Conservation (phyloP, 225 moss, liverwort and hornwort species). For the Pleurozium schreberi region DNA sequence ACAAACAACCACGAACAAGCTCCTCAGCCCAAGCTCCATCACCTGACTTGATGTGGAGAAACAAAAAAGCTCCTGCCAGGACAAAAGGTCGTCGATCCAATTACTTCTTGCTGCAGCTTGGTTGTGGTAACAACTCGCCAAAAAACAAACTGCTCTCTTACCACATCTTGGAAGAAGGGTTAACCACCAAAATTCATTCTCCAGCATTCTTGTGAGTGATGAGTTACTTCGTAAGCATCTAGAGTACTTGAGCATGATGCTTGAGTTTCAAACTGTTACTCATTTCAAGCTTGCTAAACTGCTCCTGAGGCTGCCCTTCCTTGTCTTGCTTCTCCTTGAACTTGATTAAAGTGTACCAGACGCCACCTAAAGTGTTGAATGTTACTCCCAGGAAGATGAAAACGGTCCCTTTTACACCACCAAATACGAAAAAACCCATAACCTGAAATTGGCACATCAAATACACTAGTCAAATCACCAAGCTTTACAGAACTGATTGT, state of each 20-base stretch:
- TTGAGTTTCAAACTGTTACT: slow-evolving; percentile 14
- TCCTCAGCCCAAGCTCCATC: neutral
- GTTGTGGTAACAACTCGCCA: neutral
- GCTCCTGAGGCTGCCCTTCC: slow-evolving; percentile 9
- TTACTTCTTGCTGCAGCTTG: neutral
- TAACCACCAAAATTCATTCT: neutral
- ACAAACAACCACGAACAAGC: neutral
- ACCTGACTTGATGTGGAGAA: neutral
- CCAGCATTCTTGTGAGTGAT: neutral
- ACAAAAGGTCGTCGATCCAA: neutral
- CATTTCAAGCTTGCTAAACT: slow-evolving; percentile 2
- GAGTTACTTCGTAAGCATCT: neutral
- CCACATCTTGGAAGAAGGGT: neutral
- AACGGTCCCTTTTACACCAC: slow-evolving; percentile 43
- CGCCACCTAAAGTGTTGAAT: slow-evolving; percentile 50
- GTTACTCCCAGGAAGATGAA: slow-evolving; percentile 45
- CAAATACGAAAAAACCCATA: slow-evolving; percentile 52
- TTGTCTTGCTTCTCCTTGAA: slow-evolving; percentile 24
- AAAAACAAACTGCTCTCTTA: neutral
- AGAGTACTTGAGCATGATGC: neutral
- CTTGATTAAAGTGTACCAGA: slow-evolving; percentile 55
- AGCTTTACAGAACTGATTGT: neutral
- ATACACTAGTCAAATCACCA: neutral
- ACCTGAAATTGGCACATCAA: slow-evolving; percentile 13
- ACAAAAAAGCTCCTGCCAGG: neutral